Base-by-base conservation (phyloP, 1,284 basidiomycete genomes). In the Anthracocystis panici-leucophaei region DNA sequence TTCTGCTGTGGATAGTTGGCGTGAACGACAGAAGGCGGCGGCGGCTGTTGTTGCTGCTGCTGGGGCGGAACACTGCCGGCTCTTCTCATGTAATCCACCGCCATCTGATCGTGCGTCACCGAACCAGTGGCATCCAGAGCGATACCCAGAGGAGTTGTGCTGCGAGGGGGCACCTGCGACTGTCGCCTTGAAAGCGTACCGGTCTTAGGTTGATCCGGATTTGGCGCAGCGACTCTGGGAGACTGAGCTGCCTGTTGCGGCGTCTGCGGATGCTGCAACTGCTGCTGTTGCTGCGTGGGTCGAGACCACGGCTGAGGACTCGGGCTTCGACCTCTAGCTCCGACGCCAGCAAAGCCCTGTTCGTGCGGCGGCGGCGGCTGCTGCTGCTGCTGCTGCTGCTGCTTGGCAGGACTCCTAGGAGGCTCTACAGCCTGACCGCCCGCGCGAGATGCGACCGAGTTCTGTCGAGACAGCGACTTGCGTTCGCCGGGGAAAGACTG, bases 401-500 rank as follows among this genome's bases (percentile, higher is more conserved):
- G 69, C 62, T 65, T 75, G 20, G 40, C 54, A 4, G 73, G 75
- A 41, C 78, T 70, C 49, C 41, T 72, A 0, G 58, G 69, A 6
- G 42, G 29, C 14, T 62, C 53, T 8, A 61, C 31, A 21, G 65
- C 48, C 41, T 57, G 68, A 8, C 23, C 59, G 27, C 69, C 59
- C 1, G 62, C 59, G 29, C 69, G 73, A 5, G 80, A 78, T 23
- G 80, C 75, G 16, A 66, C 62, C 48, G 81, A 82, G 54, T 81
- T 81, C 55, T 82, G 81, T 6, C 80, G 59, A 18, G 79, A 81
- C 2, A 82, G 64, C n/a, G 75, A 61, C 54, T 75, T 77, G 20
- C 91, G 88, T 85, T 97, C 95, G 2, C 93, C 93, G 1, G 94
- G 95, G 85, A 97, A 90, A 0, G 91, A 90, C 80, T 95, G 93